phyloP scores from a whole-genome alignment of 148 eudicot genomes.

The Chenopodium suecicum region DNA sequence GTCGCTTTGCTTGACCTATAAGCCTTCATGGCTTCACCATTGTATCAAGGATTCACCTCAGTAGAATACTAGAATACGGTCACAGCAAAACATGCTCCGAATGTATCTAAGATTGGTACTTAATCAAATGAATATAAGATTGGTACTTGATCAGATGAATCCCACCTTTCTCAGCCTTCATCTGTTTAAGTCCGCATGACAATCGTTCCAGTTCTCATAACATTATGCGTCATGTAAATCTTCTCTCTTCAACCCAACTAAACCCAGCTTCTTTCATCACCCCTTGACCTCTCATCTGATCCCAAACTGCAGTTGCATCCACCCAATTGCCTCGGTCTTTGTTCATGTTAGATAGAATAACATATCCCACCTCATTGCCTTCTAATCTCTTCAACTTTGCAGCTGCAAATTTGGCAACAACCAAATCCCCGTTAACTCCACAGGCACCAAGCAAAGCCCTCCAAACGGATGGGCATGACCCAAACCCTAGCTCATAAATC shows the following conservation, averaged over 20 bases:
- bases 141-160: not conserved
- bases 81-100: not conserved
- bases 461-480: conserved; percentile 60
- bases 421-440: conserved; percentile 51
- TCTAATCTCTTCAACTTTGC: conserved; percentile 54
- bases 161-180: not conserved
- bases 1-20: not conserved
- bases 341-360: conserved; percentile 63
- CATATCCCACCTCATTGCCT: conserved; percentile 55
- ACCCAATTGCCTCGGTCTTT: conserved; percentile 58
- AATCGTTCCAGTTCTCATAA: not conserved
- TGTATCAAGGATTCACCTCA: not conserved
- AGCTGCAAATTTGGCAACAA: conserved; percentile 63
- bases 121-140: not conserved
- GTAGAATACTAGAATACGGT: not conserved
- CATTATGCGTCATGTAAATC: not conserved
- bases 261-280: conserved; percentile 63
- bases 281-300: conserved; percentile 52
- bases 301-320: conserved; percentile 47
- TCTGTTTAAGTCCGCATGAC: not conserved
- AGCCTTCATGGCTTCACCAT: not conserved
- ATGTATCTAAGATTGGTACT: not conserved
- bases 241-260: conserved; percentile 59
- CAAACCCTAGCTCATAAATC: conserved; percentile 62
- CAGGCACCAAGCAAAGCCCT: conserved; percentile 80